Conservation (phyloP, 2,329 filamentous ascomycete species). For the Aspergillus texensis region DNA sequence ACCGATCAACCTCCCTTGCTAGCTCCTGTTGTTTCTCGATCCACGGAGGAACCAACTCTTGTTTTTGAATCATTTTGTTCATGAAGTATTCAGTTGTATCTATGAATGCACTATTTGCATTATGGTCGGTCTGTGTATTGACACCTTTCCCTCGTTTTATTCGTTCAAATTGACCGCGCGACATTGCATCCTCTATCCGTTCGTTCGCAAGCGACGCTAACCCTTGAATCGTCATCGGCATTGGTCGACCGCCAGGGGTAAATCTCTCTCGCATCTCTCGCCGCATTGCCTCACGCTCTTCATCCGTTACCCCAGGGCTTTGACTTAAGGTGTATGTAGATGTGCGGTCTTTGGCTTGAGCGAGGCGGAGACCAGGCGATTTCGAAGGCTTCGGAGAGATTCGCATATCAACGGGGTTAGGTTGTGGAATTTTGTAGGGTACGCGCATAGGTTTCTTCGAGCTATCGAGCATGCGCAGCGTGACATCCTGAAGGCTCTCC, state of each 20-base stretch:
- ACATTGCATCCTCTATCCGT: constrained; percentile 90
- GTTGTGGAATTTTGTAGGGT: constrained; percentile 44
- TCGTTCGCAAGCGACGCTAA: constrained; percentile 85
- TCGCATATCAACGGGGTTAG: constrained; percentile 48
- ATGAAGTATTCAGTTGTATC: constrained; percentile 97
- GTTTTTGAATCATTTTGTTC: constrained; percentile 97
- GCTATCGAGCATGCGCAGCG: constrained; percentile 76
- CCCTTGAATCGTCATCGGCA: constrained; percentile 77
- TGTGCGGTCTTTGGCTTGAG: constrained; percentile 61
- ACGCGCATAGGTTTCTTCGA: constrained; percentile 59
- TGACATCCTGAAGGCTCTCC: constrained; percentile 73
- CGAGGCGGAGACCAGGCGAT: constrained; percentile 54
- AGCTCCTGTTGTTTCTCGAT: constrained; percentile 98
- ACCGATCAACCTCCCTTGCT: constrained; percentile 66
- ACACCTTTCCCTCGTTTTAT: constrained; percentile 78
- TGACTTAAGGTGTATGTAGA: constrained; percentile 58
- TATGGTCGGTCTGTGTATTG: constrained; percentile 70
- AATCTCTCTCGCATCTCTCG: constrained; percentile 82
- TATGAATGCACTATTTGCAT: constrained; percentile 83
- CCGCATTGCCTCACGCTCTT: constrained; percentile 72
- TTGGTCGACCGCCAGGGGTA: constrained; percentile 67
- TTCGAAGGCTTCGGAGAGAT: constrained; percentile 47
- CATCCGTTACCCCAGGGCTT: constrained; percentile 62
- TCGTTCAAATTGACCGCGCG: constrained; percentile 84
- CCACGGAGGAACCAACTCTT: constrained; percentile 95